phyloP scores from a whole-genome alignment of 192 early-diverging fungal species.

The Pilaira anomala region DNA sequence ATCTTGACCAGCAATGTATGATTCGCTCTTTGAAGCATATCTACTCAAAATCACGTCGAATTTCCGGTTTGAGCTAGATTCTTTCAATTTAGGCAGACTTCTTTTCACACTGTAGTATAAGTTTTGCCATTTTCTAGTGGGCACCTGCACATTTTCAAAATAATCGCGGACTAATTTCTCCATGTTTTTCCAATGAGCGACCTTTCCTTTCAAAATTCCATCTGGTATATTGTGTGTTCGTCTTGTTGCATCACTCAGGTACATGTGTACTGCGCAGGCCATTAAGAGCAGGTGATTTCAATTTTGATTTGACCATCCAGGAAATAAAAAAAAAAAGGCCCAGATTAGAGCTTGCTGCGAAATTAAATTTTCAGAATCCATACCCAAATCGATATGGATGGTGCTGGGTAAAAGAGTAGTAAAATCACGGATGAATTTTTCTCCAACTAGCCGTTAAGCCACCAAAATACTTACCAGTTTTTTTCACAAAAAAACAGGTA shows the following conservation, averaged over 20 bases:
- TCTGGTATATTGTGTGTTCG: not conserved
- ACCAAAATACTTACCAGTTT: no score
- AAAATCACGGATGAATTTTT: no score
- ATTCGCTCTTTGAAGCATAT: constrained; percentile 3
- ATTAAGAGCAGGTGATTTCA: not conserved
- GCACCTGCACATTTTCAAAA: not conserved
- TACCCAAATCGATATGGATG: no score
- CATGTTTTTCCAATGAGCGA: not conserved
- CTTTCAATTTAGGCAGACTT: not conserved
- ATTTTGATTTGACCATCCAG: not conserved
- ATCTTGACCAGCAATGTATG: constrained; percentile 1
- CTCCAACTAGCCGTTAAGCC: no score
- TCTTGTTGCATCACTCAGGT: not conserved
- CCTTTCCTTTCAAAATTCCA: not conserved
- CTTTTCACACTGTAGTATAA: not conserved
- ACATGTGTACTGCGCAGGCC: not conserved
- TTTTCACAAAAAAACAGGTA: no score
- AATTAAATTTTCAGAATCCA: no score
- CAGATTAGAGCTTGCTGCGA: no score
- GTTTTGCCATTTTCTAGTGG: not conserved
- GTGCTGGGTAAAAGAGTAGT: no score
- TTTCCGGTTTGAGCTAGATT: not conserved
- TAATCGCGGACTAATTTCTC: not conserved
- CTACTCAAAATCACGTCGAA: not conserved
- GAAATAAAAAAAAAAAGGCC: not conserved